These are phyloP conservation scores for Saitoella complicata DNA, from an alignment of 805 yeast genomes.

Conservation along the genomic window DNA sequence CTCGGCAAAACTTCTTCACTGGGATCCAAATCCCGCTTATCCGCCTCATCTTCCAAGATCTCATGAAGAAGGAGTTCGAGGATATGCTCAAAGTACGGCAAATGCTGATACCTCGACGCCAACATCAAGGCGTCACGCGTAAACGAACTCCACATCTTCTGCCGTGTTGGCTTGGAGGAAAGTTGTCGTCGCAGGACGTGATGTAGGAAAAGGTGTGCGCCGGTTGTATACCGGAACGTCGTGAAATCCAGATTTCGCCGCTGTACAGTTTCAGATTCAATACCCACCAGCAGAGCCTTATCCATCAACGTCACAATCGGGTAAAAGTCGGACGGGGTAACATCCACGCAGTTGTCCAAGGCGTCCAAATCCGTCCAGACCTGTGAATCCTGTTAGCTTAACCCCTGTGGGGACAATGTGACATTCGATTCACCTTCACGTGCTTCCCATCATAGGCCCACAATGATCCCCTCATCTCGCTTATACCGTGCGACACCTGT, in stretches of 20 bases:
- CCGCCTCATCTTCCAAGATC: conserved; percentile 18
- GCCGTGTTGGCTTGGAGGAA: conserved; percentile 1
- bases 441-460: conserved; percentile 29
- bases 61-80: conserved; percentile 26
- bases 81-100: conserved; percentile 27
- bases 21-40: conserved; percentile 8
- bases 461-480: conserved; percentile 8
- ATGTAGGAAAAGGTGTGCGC: conserved; percentile 12
- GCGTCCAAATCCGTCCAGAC: conserved; percentile 7
- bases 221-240: conserved; percentile 14
- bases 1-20: conserved; percentile 9
- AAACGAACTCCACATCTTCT: no score
- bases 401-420: background rate
- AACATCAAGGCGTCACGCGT: conserved; percentile 9
- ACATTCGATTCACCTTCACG: conserved; percentile 10
- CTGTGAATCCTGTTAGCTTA: conserved; percentile 1
- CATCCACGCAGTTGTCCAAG: conserved; percentile 1
- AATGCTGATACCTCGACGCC: conserved; percentile 12
- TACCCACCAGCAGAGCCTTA: conserved; percentile 34
- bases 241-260: conserved; percentile 21
- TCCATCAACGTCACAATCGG: conserved; percentile 32
- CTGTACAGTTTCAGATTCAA: conserved; percentile 29
- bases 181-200: conserved; percentile 10
- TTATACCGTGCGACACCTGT: conserved; percentile 14
- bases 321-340: conserved; percentile 26